Evolutionary conservation across 768 basidiomycete species (phyloP).

Genomic region (Auricularia heimuer): DNA sequence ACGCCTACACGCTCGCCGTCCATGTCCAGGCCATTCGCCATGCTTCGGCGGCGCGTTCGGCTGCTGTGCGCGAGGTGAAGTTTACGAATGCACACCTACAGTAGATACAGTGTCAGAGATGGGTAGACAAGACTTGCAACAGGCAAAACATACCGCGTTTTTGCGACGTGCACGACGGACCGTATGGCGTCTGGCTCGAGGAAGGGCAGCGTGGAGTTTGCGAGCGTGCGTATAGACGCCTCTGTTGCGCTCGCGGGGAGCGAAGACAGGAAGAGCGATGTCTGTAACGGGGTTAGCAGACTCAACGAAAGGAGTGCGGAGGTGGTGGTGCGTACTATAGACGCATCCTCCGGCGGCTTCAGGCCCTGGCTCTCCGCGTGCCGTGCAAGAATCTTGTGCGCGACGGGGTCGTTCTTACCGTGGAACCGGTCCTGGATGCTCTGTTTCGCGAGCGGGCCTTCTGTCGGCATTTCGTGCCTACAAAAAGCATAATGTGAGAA

Average conservation of each 20-base stretch:
- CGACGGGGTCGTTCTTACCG: constrained; percentile 88
- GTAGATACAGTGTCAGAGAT: too few relatives aligned
- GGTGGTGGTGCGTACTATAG: constrained; percentile 32
- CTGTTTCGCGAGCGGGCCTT: constrained; percentile 80
- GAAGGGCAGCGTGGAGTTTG: constrained; percentile 56
- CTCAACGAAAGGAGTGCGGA: constrained; percentile 1
- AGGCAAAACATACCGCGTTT: constrained; percentile 36
- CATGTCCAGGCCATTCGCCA: constrained; percentile 87
- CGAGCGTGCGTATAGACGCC: constrained; percentile 59
- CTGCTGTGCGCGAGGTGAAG: constrained; percentile 72
- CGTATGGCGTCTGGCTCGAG: constrained; percentile 58
- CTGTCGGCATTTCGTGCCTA: constrained; percentile 81
- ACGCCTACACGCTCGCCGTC: constrained; percentile 63
- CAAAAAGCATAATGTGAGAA: background rate
- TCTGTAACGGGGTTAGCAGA: constrained; percentile 33
- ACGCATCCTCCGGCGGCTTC: constrained; percentile 78
- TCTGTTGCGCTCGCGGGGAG: constrained; percentile 65
- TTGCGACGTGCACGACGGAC: constrained; percentile 78
- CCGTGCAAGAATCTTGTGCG: constrained; percentile 73
- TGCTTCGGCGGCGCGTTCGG: constrained; percentile 79
- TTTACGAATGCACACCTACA: constrained; percentile 80
- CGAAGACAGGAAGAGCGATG: constrained; percentile 76
- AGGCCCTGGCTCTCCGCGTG: constrained; percentile 77
- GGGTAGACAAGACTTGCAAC: too few relatives aligned
- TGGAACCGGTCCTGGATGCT: constrained; percentile 93